phyloP scores from a whole-genome alignment of 2,329 filamentous ascomycete species.

The Pseudogymnoascus sp. region DNA sequence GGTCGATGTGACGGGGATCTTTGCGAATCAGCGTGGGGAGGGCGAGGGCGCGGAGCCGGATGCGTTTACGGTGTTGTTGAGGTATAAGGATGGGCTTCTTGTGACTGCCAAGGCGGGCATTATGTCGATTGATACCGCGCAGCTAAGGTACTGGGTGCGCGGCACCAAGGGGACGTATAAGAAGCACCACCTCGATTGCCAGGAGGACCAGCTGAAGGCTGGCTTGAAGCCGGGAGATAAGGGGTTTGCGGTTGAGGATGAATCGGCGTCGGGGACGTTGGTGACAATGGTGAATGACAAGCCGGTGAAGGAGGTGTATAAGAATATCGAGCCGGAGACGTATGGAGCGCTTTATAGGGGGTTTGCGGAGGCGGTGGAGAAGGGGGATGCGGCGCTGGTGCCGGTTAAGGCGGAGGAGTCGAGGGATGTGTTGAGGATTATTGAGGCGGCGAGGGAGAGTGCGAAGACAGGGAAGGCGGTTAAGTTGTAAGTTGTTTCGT shows the following conservation, averaged over 20 bases:
- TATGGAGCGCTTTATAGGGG: conserved; percentile 61
- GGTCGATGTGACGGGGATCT: conserved; percentile 56
- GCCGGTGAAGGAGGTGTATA: conserved; percentile 42
- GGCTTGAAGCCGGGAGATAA: conserved; percentile 55
- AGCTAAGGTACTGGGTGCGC: conserved; percentile 70
- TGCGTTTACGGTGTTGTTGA: conserved; percentile 55
- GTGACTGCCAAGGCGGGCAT: conserved; percentile 64
- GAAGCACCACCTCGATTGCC: conserved; percentile 64
- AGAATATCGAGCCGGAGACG: conserved; percentile 57
- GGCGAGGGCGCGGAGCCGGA: conserved; percentile 43
- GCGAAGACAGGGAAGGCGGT: conserved; percentile 39
- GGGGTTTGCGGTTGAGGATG: conserved; percentile 58
- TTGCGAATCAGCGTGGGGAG: conserved; percentile 58
- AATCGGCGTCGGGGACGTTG: conserved; percentile 51
- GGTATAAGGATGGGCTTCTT: conserved; percentile 55
- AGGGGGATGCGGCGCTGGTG: conserved; percentile 40
- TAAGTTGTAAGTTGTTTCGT: neutral
- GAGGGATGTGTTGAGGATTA: conserved; percentile 46
- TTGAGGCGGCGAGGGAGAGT: conserved; percentile 49
- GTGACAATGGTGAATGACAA: conserved; percentile 46
- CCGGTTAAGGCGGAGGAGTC: conserved; percentile 48
- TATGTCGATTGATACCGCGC: conserved; percentile 59
- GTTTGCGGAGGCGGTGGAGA: conserved; percentile 43
- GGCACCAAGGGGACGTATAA: conserved; percentile 68
- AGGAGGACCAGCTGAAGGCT: conserved; percentile 65